These are phyloP conservation scores for Coccomyxa sp. DNA, from an alignment of 139 green algal species.

Conservation along the genomic window DNA sequence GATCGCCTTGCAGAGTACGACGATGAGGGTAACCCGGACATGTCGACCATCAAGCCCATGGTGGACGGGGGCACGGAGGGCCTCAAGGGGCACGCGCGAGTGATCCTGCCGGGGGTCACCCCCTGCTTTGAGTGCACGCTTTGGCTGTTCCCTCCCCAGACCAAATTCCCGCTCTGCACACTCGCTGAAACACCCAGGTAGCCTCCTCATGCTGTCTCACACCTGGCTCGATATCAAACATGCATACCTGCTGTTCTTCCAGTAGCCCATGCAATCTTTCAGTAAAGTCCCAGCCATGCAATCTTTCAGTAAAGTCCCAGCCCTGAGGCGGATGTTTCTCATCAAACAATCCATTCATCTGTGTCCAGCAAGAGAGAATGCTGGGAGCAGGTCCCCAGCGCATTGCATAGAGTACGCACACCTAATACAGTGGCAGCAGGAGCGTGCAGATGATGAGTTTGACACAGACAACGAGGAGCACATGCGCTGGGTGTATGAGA, in stretches of 20 bases:
- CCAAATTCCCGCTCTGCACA: conserved; percentile 96
- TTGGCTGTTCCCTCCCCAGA: conserved; percentile 98
- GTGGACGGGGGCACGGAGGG: conserved; percentile 98
- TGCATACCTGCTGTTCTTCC: neutral
- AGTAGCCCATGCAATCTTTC: neutral
- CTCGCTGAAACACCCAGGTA: conserved; percentile 88
- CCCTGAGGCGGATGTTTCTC: no score
- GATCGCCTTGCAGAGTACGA: conserved; percentile 71
- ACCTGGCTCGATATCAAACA: no score
- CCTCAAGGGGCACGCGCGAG: conserved; percentile 95
- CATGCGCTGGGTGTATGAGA: conserved; percentile 92
- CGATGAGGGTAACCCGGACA: conserved; percentile 71
- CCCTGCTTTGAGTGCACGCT: conserved; percentile 99
- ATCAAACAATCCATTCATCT: no score
- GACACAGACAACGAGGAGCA: conserved; percentile 93
- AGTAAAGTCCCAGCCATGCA: neutral
- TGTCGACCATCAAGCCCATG: conserved; percentile 88
- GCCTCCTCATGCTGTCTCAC: neutral
- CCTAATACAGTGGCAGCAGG: conserved; percentile 88
- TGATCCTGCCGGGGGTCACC: conserved; percentile 93
- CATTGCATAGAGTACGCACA: conserved; percentile 99
- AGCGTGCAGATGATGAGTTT: conserved; percentile 79
- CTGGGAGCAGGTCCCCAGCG: conserved; percentile 62
- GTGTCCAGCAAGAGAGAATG: no score
- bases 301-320: neutral